Base-by-base conservation (phyloP, 768 basidiomycete species). In the Russula brevipes region DNA sequence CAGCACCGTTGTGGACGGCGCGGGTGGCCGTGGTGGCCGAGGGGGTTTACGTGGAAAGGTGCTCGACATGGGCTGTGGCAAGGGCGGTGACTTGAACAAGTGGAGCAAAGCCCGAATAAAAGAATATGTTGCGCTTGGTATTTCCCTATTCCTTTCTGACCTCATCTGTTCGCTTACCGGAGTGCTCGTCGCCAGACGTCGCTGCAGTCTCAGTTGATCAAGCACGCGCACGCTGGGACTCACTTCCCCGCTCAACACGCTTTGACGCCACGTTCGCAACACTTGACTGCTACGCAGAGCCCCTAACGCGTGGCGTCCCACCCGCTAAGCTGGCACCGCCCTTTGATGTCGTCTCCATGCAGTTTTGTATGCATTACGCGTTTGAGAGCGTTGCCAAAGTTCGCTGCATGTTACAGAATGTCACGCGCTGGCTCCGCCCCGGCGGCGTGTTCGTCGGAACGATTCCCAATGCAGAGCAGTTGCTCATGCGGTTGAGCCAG, bases 351-450 rank as follows among this genome's bases (percentile, higher is more conserved):
- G 94, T 98, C 5, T 91, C 93, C 2, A 92, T 98, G 93, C 97
- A 99, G 72, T 99, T 99, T 73, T 98, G 97, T 75, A 98, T 99
- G 91, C 97, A 99, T 73, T 98, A 99, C 71, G 97, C 97, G 8
- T 98, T 99, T 73, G 94, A 98, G 74, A 88, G 82, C n/a, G 82
- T 85, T 36, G 78, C 82, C 62, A 97, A 97, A 72, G 90, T 86
- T 31, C 82, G 91, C 38, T 88, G 85, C 73, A 97, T 99, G 97
- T 84, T 99, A 38, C 82, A 85, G 42, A 99, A 99, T 72, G 95
- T 94, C 36, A 83, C 85, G 60, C 76, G 81, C 51, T 87, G 88
- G 80, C 78, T 99, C 50, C 79, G 89, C 36, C 78, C 81, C 33
- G 96, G 95, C 31, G 97, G 97, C 4, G 76, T 87, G n/a, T 97